Evolutionary conservation across 768 basidiomycete species (phyloP), one percentile per base, ranked within the genome.

Genomic region (Grammothele lineata): DNA sequence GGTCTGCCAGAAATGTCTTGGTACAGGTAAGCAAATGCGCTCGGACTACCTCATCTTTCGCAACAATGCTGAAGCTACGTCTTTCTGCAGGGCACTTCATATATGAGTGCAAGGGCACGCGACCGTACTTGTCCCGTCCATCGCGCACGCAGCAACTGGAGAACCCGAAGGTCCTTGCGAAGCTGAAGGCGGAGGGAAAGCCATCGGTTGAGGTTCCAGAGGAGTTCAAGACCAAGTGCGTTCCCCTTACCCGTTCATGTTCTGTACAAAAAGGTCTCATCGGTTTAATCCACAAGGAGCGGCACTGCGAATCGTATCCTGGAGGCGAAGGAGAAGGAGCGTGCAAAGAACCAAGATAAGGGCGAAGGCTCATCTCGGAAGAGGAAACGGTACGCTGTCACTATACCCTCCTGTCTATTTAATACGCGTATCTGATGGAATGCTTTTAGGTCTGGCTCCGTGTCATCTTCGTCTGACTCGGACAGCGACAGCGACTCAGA

Each of bases 221-320:
- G 51, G 93, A 96, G 64, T 94, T 96, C 67, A 91, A 82, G 72
- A 76, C 67, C 51, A 83, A 84, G 88, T 89, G 45, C 27, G 82
- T 72, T 8, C 40, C 22, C 40, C 36, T 43, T 19, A 5, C 23
- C 18, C 25, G 15, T 15, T 8, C 18, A 1, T n/a, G 12, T 4
- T n/a, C n/a, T n/a, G n/a, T n/a, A n/a, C n/a, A n/a, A n/a, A n/a
- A n/a, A n/a, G n/a, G n/a, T n/a, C n/a, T n/a, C n/a, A n/a, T n/a
- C n/a, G n/a, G n/a, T n/a, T n/a, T n/a, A n/a, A n/a, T n/a, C n/a
- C n/a, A n/a, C n/a, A 53, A 88, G 88, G 58, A 76, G 66, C 18
- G 92, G 92, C 2, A 82, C 81, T n/a, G 92, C 92, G 18, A 84
- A 92, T 60, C 80, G 77, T 57, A 93, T 96, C 34, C 61, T 96